phyloP scores from a whole-genome alignment of 2,329 filamentous ascomycete genomes.

The Cladosporium sp. region DNA sequence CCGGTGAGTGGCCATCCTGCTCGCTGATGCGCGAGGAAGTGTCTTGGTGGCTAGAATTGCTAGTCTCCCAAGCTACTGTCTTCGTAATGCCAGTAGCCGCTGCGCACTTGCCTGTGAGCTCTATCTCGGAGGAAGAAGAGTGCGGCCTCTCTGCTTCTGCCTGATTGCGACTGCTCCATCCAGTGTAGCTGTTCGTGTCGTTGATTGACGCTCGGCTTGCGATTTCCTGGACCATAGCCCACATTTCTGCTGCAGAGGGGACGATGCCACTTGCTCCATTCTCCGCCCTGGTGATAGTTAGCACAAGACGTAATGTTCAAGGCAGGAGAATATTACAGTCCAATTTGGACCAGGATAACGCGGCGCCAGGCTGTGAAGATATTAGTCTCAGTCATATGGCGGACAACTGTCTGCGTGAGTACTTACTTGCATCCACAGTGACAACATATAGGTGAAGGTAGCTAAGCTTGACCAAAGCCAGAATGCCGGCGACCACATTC shows the following conservation, averaged over 20 bases:
- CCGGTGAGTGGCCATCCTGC: background rate
- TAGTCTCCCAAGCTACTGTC: background rate
- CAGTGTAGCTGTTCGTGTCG: background rate
- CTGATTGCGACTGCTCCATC: background rate
- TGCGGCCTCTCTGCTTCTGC: background rate
- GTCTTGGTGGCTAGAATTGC: background rate
- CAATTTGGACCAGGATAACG: background rate
- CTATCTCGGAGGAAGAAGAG: background rate
- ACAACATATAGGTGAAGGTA: background rate
- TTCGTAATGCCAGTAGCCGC: background rate
- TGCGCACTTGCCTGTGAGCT: background rate
- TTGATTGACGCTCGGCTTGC: background rate
- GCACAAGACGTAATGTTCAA: background rate
- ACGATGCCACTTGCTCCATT: slow-evolving; percentile 2
- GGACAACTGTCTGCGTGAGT: background rate
- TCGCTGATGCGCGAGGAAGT: background rate
- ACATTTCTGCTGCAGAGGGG: slow-evolving; percentile 3
- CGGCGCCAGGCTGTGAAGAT: background rate
- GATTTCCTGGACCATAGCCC: background rate
- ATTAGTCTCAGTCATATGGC: background rate
- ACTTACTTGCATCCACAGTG: background rate
- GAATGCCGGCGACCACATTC: background rate
- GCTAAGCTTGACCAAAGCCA: background rate
- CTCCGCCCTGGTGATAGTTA: background rate
- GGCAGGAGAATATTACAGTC: background rate